phyloP scores from a whole-genome alignment of 139 green algal species.

The Micromonas commoda region DNA sequence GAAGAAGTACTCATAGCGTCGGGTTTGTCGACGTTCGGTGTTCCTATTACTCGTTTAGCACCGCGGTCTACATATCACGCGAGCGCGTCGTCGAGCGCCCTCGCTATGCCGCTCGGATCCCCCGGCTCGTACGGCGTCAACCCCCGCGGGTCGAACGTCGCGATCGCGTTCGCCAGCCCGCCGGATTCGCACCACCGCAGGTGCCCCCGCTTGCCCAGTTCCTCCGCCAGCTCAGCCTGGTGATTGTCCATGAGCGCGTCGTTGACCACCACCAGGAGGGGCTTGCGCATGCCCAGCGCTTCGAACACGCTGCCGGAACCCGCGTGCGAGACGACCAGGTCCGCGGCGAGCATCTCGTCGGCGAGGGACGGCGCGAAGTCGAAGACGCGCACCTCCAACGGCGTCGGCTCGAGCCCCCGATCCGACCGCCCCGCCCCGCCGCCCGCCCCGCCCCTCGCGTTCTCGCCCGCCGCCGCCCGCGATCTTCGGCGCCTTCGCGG shows the following conservation, averaged over 20 bases:
- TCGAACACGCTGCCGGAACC: conserved; percentile 46
- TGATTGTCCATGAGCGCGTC: conserved; percentile 47
- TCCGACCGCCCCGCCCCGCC: too few relatives aligned
- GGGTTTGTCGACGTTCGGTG: not conserved
- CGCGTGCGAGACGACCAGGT: conserved; percentile 39
- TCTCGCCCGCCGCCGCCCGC: too few relatives aligned
- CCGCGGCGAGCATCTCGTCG: conserved; percentile 11
- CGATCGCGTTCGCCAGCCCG: not conserved
- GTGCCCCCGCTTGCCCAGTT: not conserved
- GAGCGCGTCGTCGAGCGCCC: not conserved
- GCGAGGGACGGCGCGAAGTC: conserved; percentile 31
- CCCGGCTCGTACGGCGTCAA: conserved; percentile 8
- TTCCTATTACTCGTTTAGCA: too few relatives aligned
- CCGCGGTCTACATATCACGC: too few relatives aligned
- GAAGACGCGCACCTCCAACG: conserved; percentile 25
- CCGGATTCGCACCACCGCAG: conserved; percentile 1
- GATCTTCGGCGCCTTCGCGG: too few relatives aligned
- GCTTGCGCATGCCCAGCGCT: conserved; percentile 23
- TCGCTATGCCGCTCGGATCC: not conserved
- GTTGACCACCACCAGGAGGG: conserved; percentile 45
- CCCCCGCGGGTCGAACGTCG: not conserved
- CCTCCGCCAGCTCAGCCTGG: conserved; percentile 31
- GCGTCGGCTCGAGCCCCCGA: too few relatives aligned
- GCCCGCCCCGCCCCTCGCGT: too few relatives aligned
- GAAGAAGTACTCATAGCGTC: not conserved